Evolutionary conservation across 2,329 filamentous ascomycete genomes (phyloP).

Genomic region (Alternaria brassicae): DNA sequence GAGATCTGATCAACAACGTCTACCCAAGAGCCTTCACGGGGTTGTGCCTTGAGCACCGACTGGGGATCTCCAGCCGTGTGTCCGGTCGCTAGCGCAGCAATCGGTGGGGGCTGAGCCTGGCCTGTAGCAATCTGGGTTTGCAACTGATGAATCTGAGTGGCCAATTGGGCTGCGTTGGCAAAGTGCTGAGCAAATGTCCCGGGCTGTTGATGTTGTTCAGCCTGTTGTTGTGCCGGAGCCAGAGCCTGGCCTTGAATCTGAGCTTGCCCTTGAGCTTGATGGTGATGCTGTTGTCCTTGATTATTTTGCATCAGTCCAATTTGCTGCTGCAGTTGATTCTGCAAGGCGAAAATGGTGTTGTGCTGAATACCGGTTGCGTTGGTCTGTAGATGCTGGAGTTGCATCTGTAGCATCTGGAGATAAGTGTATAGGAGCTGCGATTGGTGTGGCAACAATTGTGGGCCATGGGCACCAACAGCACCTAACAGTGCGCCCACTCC

Average conservation of each 20-base stretch:
- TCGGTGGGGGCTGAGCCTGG: constrained; percentile 7
- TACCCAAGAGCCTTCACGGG: constrained; percentile 59
- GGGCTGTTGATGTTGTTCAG: constrained; percentile 11
- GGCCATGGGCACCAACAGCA: constrained; percentile 14
- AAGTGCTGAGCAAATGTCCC: constrained; percentile 5
- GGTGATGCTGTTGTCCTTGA: constrained; percentile 1
- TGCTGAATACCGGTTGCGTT: constrained; percentile 23
- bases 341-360: constrained; percentile 19
- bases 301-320: constrained; percentile 2
- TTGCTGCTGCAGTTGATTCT: constrained; percentile 28
- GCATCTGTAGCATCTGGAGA: constrained; percentile 26
- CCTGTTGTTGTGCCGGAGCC: constrained; percentile 1
- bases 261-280: neutral
- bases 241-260: neutral
- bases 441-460: constrained; percentile 19
- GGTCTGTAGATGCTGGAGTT: constrained; percentile 32
- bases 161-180: constrained; percentile 5
- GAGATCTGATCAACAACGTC: constrained; percentile 59
- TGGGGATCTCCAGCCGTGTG: constrained; percentile 13
- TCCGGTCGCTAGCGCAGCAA: constrained; percentile 9
- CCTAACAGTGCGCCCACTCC: constrained; percentile 10
- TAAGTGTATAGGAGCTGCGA: constrained; percentile 25
- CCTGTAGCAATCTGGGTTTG: constrained; percentile 7
- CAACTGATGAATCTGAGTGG: constrained; percentile 14
- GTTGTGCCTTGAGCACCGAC: constrained; percentile 44